Conservation (phyloP, 1,139 yeast species). For the Candida labiduridarum region DNA sequence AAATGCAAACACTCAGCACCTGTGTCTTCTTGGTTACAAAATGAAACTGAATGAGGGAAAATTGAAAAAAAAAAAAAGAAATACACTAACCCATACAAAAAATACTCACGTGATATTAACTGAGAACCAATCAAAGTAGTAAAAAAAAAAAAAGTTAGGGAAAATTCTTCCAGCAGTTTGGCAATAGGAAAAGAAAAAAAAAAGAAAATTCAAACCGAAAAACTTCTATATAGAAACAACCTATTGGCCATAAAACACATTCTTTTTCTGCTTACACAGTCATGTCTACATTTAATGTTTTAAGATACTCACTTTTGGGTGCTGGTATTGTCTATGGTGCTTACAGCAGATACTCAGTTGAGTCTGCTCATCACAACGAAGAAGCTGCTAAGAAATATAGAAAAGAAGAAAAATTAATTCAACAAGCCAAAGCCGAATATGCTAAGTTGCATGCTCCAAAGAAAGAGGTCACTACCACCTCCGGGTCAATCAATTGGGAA, state of each 20-base stretch:
- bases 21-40: not conserved
- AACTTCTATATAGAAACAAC: not conserved
- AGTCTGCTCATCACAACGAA: constrained; percentile 58
- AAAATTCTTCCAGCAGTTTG: constrained; percentile 18
- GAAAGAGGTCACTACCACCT: constrained; percentile 33
- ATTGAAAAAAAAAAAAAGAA: constrained; percentile 1
- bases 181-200: constrained; percentile 6
- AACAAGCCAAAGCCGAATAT: constrained; percentile 86
- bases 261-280: not conserved
- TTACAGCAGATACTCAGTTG: constrained; percentile 74
- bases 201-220: not conserved
- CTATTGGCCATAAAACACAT: not conserved
- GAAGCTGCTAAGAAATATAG: constrained; percentile 62
- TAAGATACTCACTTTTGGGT: constrained; percentile 91
- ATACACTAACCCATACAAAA: not conserved
- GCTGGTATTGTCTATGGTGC: constrained; percentile 91
- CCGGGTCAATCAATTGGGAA: constrained; percentile 69
- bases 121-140: constrained; percentile 9
- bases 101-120: constrained; percentile 8
- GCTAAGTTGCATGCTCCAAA: constrained; percentile 62
- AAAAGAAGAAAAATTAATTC: constrained; percentile 74
- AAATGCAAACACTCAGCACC: not conserved
- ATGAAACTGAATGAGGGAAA: not conserved
- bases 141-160: constrained; percentile 13
- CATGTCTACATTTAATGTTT: constrained; percentile 57